Evolutionary conservation across 441 rosid species (phyloP), one percentile per base, ranked within the genome.

Genomic region (Euphorbia schlechtendalii): DNA sequence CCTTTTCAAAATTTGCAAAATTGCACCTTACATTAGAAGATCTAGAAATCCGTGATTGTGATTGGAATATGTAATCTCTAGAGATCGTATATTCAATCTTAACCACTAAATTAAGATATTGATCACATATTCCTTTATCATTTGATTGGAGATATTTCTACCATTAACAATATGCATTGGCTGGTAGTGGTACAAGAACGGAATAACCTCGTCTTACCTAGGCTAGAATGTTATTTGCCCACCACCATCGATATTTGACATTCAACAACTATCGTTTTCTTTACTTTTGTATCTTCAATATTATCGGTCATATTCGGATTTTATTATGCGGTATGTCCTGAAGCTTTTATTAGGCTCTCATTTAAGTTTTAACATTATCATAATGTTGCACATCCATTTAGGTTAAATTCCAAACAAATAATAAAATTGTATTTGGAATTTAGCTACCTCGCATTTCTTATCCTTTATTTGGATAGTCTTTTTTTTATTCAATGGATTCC

Each of bases 221-320:
- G 56, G 66, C 68, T 4, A 65, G 30, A 60, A 32, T 62, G 59
- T 17, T 17, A 27, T 24, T 52, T n/a, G 9, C 4, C 15, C 34
- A 60, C 70, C 68, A 48, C 52, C 71, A 32, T 52, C 45, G 36
- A 27, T 32, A 57, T 34, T n/a, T 12, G 5, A 60, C 70, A 77
- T 73, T 71, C 64, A 67, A 36, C 59, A 43, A 70, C 67, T 32
- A 32, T 32, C 7, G 4, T 2, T 61, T 66, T 60, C 63, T 27
- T 4, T 18, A 8, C 25, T 13, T 25, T 73, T 10, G n/a, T 41
- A 25, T 9, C 48, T 30, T 18, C 24, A 30, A 32, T 41, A 41
- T n/a, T n/a, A 56, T 43, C 69, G 14, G 30, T n/a, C n/a, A n/a
- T n/a, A 13, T 25, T n/a, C n/a, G 12, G 11, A 20, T 53, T 53